Evolutionary conservation across 805 yeast genomes (phyloP).

Genomic region (Starmerella davenportii): DNA sequence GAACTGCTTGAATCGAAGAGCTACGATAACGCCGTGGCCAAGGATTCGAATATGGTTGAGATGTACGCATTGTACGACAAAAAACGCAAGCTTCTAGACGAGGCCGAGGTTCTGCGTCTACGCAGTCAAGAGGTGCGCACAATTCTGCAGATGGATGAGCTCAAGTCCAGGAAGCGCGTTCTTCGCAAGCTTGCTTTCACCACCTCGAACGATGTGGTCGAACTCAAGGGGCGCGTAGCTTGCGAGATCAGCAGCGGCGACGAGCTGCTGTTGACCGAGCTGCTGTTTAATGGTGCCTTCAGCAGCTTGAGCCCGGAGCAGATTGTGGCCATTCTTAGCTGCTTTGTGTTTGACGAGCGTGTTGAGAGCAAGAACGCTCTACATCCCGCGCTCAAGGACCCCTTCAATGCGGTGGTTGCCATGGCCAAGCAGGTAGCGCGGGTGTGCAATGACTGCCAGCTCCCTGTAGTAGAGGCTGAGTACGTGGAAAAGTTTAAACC

Average conservation of each 20-base stretch:
- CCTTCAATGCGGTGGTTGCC: constrained; percentile 69
- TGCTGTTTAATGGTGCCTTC: constrained; percentile 89
- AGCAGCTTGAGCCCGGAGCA: constrained; percentile 76
- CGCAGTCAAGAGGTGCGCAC: constrained; percentile 73
- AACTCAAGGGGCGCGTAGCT: constrained; percentile 86
- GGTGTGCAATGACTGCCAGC: constrained; percentile 71
- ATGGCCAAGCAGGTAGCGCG: constrained; percentile 86
- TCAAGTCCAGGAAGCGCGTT: constrained; percentile 83
- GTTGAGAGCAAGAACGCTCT: constrained; percentile 58
- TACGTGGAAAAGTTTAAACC: constrained; percentile 82
- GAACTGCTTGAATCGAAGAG: constrained; percentile 67
- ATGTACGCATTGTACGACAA: constrained; percentile 46
- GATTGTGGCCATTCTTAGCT: constrained; percentile 77
- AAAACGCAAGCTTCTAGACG: constrained; percentile 43
- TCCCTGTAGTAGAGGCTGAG: constrained; percentile 79
- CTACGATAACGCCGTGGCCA: constrained; percentile 44
- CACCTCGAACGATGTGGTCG: constrained; percentile 73
- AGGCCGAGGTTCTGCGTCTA: constrained; percentile 40
- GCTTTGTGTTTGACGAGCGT: constrained; percentile 93
- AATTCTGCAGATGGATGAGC: constrained; percentile 82
- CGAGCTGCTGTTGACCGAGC: constrained; percentile 84
- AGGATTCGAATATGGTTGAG: constrained; percentile 34
- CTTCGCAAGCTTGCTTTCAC: constrained; percentile 81
- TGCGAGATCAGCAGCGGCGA: constrained; percentile 55
- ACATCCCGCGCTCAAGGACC: constrained; percentile 82